Evolutionary conservation across 306 rosid genomes (phyloP).

Genomic region (Quillaja saponaria): DNA sequence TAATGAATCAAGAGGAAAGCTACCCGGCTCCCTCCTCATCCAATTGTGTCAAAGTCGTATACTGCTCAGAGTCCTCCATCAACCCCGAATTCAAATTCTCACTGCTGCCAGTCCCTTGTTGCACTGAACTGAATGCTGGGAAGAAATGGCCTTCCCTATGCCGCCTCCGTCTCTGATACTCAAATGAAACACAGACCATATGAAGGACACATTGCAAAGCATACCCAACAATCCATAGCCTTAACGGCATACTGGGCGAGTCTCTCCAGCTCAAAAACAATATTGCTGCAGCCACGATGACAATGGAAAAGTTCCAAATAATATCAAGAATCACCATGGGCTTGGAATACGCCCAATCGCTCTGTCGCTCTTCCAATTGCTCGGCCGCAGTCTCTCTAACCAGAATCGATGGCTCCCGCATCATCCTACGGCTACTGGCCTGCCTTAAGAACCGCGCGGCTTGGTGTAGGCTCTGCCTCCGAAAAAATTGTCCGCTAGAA

Average conservation of each 20-base stretch:
- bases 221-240: constrained; percentile 80
- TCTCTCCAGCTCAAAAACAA: constrained; percentile 59
- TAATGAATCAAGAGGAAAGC: constrained; percentile 3
- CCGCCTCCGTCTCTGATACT: constrained; percentile 60
- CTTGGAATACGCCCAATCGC: constrained; percentile 97
- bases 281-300: constrained; percentile 58
- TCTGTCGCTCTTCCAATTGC: constrained; percentile 91
- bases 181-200: constrained; percentile 73
- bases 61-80: constrained; percentile 52
- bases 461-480: constrained; percentile 78
- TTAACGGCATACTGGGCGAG: constrained; percentile 71
- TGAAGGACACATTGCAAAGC: constrained; percentile 78
- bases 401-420: constrained; percentile 93
- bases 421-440: constrained; percentile 75
- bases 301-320: constrained; percentile 83
- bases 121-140: constrained; percentile 19
- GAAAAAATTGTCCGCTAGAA: constrained; percentile 55
- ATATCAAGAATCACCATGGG: constrained; percentile 86
- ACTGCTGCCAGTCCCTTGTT: constrained; percentile 46
- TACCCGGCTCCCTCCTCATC: constrained; percentile 67
- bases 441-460: constrained; percentile 89
- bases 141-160: constrained; percentile 32
- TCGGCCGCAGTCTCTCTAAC: constrained; percentile 95
- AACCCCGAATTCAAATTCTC: constrained; percentile 47
- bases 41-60: constrained; percentile 51